A percentile compares a stretch with the other conserved stretches of the same genome.
Conservation (phyloP, 2,329 filamentous ascomycete genomes). For the Cercospora citrullina region DNA sequence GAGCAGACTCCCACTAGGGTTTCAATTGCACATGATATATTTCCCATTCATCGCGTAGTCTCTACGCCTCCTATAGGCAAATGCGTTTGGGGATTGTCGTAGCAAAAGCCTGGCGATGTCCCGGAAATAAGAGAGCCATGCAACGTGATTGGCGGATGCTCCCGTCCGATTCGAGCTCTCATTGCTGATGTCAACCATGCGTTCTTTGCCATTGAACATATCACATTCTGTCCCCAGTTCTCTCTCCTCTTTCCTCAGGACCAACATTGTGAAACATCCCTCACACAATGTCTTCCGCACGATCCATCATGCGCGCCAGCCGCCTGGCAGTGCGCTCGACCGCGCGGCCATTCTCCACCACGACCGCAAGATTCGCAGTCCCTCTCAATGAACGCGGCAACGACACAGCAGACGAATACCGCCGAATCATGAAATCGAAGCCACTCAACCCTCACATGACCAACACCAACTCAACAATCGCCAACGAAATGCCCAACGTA, state of each 20-base stretch:
- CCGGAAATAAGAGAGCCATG: neutral
- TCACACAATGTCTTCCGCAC: slow-evolving; percentile 48
- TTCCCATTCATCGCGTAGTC: neutral
- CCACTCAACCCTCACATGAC: slow-evolving; percentile 62
- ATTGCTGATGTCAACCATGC: slow-evolving; percentile 16
- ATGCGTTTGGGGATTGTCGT: neutral
- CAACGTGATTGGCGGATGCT: neutral
- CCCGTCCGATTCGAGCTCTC: neutral
- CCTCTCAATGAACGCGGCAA: slow-evolving; percentile 53
- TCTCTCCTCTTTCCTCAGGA: neutral
- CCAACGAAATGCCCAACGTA: slow-evolving; percentile 62
- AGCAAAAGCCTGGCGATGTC: neutral
- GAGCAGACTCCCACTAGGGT: neutral
- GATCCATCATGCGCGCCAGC: slow-evolving; percentile 48
- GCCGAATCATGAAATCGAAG: slow-evolving; percentile 59
- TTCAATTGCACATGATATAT: neutral
- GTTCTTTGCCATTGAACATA: slow-evolving; percentile 10
- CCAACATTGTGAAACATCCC: neutral
- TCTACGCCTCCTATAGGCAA: neutral
- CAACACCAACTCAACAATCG: slow-evolving; percentile 64
- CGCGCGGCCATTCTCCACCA: slow-evolving; percentile 43
- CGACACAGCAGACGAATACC: slow-evolving; percentile 56
- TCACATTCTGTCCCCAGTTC: neutral
- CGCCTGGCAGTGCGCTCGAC: slow-evolving; percentile 42
- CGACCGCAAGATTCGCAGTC: slow-evolving; percentile 39